Conservation (phyloP, 495 filamentous ascomycete genomes). For the Talaromyces liani region DNA sequence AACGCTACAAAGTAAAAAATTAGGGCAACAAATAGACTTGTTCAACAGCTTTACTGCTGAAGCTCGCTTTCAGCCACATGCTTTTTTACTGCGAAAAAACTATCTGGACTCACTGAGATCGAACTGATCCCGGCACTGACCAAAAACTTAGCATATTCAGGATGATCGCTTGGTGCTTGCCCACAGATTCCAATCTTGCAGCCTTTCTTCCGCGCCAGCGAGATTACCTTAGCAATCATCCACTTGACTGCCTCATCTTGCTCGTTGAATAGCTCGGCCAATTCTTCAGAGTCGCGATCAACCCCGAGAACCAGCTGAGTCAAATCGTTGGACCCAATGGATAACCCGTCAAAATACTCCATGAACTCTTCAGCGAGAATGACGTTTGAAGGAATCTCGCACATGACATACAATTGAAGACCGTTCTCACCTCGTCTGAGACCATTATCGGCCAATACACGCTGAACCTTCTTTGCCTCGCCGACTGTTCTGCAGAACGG, state of each 20-base stretch:
- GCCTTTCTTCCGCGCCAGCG: conserved; percentile 14
- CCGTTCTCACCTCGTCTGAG: conserved; percentile 23
- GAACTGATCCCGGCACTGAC: conserved; percentile 11
- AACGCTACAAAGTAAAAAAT: no score
- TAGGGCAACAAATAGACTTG: no score
- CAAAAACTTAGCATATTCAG: conserved; percentile 24
- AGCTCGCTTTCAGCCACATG: no score
- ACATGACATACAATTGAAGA: conserved; percentile 31
- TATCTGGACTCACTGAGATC: no score
- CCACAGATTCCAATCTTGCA: conserved; percentile 29
- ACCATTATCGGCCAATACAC: conserved; percentile 24
- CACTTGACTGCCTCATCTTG: conserved; percentile 28
- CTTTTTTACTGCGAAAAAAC: no score
- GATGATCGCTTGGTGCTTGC: conserved; percentile 29
- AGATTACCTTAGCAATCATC: conserved; percentile 27
- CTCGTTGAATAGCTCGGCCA: conserved; percentile 26
- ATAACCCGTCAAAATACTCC: conserved; percentile 29
- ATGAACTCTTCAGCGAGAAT: conserved; percentile 24
- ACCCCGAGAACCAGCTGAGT: conserved; percentile 30
- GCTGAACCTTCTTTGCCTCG: conserved; percentile 25
- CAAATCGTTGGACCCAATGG: conserved; percentile 32
- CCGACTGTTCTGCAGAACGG: conserved; percentile 29
- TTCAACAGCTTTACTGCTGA: no score
- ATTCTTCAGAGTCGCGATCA: conserved; percentile 26
- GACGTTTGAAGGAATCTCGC: conserved; percentile 32